Conservation (phyloP, 176 grass and related monocot species). For the Eleusine indica region DNA sequence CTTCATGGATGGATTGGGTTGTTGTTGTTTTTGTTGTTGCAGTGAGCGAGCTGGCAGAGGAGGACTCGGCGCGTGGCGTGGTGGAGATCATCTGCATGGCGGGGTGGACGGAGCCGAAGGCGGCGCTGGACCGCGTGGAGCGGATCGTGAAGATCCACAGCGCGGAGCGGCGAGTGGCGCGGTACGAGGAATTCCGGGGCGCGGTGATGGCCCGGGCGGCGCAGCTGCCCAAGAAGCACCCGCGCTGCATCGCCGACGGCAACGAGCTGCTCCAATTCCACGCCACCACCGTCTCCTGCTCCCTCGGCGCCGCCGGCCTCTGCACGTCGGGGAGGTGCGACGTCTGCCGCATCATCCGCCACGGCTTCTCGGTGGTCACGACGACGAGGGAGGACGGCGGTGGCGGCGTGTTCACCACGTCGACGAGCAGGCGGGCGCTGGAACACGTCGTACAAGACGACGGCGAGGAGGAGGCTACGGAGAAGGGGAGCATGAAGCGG, state of each 20-base stretch:
- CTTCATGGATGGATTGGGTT: no score
- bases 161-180: slow-evolving; percentile 49
- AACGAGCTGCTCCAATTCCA: slow-evolving; percentile 89
- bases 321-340: slow-evolving; percentile 58
- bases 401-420: slow-evolving; percentile 68
- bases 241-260: slow-evolving; percentile 79
- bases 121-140: slow-evolving; percentile 42
- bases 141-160: slow-evolving; percentile 75
- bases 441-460: slow-evolving; percentile 42
- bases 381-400: slow-evolving; percentile 46
- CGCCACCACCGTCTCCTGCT: slow-evolving; percentile 60
- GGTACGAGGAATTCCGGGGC: slow-evolving; percentile 72
- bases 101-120: slow-evolving; percentile 60
- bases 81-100: slow-evolving; percentile 81
- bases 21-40: neutral
- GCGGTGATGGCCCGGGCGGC: slow-evolving; percentile 59
- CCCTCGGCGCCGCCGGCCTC: slow-evolving; percentile 58
- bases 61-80: slow-evolving; percentile 67
- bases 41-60: slow-evolving; percentile 68
- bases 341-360: slow-evolving; percentile 68
- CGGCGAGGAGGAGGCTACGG: neutral
- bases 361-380: slow-evolving; percentile 55
- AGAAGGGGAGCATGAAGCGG: slow-evolving; percentile 27
- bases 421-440: slow-evolving; percentile 65
- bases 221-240: slow-evolving; percentile 67